A percentile compares a stretch with the other conserved stretches of the same genome.
Conservation (phyloP, 352 stramenopile species). For the Halophytophthora polymorphica region DNA sequence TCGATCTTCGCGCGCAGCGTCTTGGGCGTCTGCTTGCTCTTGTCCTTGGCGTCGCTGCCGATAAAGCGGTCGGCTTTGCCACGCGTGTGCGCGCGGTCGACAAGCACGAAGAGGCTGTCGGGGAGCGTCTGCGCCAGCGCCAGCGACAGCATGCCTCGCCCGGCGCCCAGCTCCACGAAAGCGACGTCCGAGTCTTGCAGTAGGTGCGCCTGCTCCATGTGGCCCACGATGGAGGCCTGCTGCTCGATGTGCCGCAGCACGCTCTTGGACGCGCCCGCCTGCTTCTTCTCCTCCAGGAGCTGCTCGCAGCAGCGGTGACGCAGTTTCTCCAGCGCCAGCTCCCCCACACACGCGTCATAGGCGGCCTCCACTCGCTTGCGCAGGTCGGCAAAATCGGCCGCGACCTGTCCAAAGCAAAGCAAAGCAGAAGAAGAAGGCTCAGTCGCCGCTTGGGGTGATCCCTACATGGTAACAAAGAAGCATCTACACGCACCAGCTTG, state of each 20-base stretch:
- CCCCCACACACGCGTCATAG: slow-evolving; percentile 53
- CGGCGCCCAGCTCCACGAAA: slow-evolving; percentile 75
- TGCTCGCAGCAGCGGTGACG: slow-evolving; percentile 58
- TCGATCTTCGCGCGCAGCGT: slow-evolving; percentile 78
- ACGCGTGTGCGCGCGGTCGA: slow-evolving; percentile 67
- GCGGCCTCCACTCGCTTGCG: slow-evolving; percentile 41
- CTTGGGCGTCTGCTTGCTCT: slow-evolving; percentile 15
- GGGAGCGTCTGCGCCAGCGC: slow-evolving; percentile 66
- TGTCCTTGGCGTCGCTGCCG: slow-evolving; percentile 24
- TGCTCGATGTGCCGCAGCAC: slow-evolving; percentile 80
- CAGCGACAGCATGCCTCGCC: slow-evolving; percentile 75
- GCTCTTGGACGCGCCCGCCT: slow-evolving; percentile 49
- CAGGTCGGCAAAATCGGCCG: slow-evolving; percentile 59
- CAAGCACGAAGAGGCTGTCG: slow-evolving; percentile 64
- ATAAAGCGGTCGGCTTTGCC: slow-evolving; percentile 80
- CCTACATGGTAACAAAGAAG: neutral
- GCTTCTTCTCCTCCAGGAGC: slow-evolving; percentile 63
- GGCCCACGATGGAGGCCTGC: slow-evolving; percentile 76
- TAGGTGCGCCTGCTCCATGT: slow-evolving; percentile 61
- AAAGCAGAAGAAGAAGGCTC: neutral
- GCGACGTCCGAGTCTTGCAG: slow-evolving; percentile 37
- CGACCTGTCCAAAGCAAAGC: slow-evolving; percentile 11
- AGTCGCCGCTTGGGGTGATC: neutral
- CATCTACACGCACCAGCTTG: slow-evolving; percentile 36
- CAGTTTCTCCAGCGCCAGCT: slow-evolving; percentile 64